phyloP scores from a whole-genome alignment of 2,329 filamentous ascomycete species.

The Penicillium sp. region DNA sequence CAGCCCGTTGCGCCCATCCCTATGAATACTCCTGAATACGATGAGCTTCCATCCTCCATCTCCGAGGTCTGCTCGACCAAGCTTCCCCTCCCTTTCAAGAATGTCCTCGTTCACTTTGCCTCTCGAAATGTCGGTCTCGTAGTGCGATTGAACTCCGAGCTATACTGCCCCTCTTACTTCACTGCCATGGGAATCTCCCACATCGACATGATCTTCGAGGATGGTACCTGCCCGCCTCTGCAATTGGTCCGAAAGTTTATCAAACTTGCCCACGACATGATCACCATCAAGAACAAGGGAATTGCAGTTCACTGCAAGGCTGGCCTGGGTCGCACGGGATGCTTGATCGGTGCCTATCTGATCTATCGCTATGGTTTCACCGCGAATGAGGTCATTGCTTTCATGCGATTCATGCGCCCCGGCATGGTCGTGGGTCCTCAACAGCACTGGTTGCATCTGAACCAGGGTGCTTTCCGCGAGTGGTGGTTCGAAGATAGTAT shows the following conservation, averaged over 20 bases:
- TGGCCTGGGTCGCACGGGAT: slow-evolving; percentile 90
- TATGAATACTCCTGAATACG: slow-evolving; percentile 69
- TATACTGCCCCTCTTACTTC: slow-evolving; percentile 97
- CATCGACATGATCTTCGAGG: slow-evolving; percentile 99
- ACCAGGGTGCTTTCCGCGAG: slow-evolving; percentile 95
- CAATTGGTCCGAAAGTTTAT: slow-evolving; percentile 92
- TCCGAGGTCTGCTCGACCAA: slow-evolving; percentile 67
- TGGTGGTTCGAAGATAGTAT: slow-evolving; percentile 85
- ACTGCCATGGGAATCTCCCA: slow-evolving; percentile 92
- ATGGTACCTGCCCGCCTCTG: slow-evolving; percentile 90
- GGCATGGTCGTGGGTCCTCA: slow-evolving; percentile 99
- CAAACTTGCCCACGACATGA: slow-evolving; percentile 89
- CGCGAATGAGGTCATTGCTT: slow-evolving; percentile 94
- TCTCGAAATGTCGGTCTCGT: slow-evolving; percentile 88
- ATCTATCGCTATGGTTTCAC: slow-evolving; percentile 98
- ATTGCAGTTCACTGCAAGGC: slow-evolving; percentile 99
- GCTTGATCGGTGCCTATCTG: slow-evolving; percentile 92
- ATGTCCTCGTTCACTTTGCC: slow-evolving; percentile 85
- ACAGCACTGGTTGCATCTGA: slow-evolving; percentile 97
- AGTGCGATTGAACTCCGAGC: slow-evolving; percentile 88
- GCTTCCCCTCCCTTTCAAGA: slow-evolving; percentile 87
- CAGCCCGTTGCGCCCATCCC: slow-evolving; percentile 70
- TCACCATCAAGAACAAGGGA: slow-evolving; percentile 82
- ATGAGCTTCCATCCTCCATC: slow-evolving; percentile 71
- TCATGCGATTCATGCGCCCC: slow-evolving; percentile 98